Evolutionary conservation across 2,329 filamentous ascomycete genomes (phyloP), one percentile per base, ranked within the genome.

Genomic region (Geosmithia flava): DNA sequence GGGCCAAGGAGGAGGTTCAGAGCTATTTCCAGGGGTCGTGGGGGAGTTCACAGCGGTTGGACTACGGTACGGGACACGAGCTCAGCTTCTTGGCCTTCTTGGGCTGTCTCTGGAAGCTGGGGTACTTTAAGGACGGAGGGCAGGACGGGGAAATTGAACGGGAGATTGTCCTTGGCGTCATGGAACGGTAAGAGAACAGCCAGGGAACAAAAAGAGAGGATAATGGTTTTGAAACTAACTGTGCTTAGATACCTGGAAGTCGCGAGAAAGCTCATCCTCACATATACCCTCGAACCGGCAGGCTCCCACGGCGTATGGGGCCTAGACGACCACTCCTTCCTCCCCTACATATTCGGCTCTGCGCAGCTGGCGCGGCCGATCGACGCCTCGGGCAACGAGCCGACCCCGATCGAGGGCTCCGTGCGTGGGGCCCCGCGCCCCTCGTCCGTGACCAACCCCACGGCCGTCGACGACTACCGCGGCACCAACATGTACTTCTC

Each of bases 261-360:
- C 2, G 73, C 95, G 44, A 83, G 93, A 40, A 80, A 77, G 42
- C 74, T 98, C 10, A 96, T 98, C 56, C 71, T 87, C 46, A 91
- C 83, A 2, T 98, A 97, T 62, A 96, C 83, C 1, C 78, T 98
- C 19, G 93, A 98, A 61, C 93, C 93, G 3, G 93, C 93, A 6
- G 93, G 93, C 2, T 95, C 91, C 1, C 93, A 97, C 61, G 93
- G 93, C 3, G 93, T 98, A 19, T 98, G 93, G 93, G 93, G 93
- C 19, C 74, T 98, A n/a, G 93, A 98, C 61, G 93, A 98, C 63
- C 91, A 98, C 66, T 90, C 81, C 8, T 97, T 98, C 62, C 65
- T 93, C 23, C 86, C 93, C 0, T 98, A 97, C 64, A 87, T 98
- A 49, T 90, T 97, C 53, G 93, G 93, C 30, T 95, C 90, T 2